Conservation (phyloP, 306 rosid genomes). For the Quercus alba region DNA sequence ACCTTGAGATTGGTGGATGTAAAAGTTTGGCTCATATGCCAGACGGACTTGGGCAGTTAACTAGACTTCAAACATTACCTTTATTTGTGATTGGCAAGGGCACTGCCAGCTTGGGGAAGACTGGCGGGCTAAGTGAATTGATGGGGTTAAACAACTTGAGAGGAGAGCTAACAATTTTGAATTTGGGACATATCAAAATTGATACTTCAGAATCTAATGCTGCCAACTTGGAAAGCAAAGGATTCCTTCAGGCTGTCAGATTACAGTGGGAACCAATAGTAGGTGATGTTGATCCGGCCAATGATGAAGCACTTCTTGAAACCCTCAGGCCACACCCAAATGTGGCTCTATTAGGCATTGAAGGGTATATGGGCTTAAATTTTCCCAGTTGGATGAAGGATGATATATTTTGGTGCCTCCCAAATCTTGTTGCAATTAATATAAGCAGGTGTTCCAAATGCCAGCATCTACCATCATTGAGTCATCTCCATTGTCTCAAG, state of each 20-base stretch:
- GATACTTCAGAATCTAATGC: neutral
- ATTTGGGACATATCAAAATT: neutral
- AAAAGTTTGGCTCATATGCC: slow-evolving; percentile 4
- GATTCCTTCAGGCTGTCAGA: neutral
- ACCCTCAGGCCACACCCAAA: neutral
- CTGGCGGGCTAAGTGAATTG: neutral
- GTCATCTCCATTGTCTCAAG: slow-evolving; percentile 5
- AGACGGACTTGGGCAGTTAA: neutral
- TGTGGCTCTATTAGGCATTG: neutral
- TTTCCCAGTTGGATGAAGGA: slow-evolving; percentile 1
- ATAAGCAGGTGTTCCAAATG: neutral
- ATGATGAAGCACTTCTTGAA: neutral
- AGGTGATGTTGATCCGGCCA: no score
- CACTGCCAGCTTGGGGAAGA: neutral
- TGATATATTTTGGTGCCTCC: neutral
- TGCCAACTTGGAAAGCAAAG: neutral
- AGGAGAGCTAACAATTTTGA: slow-evolving; percentile 1
- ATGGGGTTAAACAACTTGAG: neutral
- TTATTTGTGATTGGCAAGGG: slow-evolving; percentile 9
- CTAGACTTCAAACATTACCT: slow-evolving; percentile 6
- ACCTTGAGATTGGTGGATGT: slow-evolving; percentile 14
- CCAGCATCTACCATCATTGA: neutral
- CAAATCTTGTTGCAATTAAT: slow-evolving; percentile 9
- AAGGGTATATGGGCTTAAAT: neutral
- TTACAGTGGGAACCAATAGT: slow-evolving; percentile 6